Percentiles rank a stretch among this genome's conserved stretches.
These are phyloP conservation scores for Nidularia pulvinata DNA, from an alignment of 768 basidiomycete species.

Conservation along the genomic window DNA sequence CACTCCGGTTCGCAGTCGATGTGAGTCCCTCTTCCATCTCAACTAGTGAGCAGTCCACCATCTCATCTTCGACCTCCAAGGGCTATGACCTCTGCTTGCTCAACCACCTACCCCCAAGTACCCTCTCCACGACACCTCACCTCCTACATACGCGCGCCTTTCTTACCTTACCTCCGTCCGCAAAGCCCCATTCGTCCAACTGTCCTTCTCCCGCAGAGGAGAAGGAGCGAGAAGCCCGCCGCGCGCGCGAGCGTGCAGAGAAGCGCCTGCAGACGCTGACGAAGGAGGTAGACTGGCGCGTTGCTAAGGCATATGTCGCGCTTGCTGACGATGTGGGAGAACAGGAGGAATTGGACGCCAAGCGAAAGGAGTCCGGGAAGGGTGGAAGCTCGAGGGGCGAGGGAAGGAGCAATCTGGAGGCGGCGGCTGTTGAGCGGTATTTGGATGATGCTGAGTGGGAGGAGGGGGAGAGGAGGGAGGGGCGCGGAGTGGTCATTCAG, in stretches of 20 bases:
- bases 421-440: conserved; percentile 55
- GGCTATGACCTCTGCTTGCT: conserved; percentile 60
- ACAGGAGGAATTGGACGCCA: conserved; percentile 21
- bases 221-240: conserved; percentile 35
- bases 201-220: conserved; percentile 19
- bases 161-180: conserved; percentile 50
- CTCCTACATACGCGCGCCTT: conserved; percentile 67
- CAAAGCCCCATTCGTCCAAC: conserved; percentile 18
- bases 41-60: neutral
- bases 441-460: conserved; percentile 78
- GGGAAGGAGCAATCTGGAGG: conserved; percentile 30
- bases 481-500: conserved; percentile 14
- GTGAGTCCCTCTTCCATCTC: conserved; percentile 35
- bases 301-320: conserved; percentile 71
- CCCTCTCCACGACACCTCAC: conserved; percentile 71
- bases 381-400: conserved; percentile 2
- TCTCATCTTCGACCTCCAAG: conserved; percentile 22
- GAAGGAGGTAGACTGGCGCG: conserved; percentile 67
- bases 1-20: conserved; percentile 58
- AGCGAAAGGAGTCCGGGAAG: conserved; percentile 24
- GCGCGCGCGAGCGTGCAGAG: conserved; percentile 54
- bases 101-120: conserved; percentile 65
- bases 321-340: conserved; percentile 49
- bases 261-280: conserved; percentile 62
- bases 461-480: conserved; percentile 25